Conservation (phyloP, 768 basidiomycete genomes). For the Mycena belliarum region DNA sequence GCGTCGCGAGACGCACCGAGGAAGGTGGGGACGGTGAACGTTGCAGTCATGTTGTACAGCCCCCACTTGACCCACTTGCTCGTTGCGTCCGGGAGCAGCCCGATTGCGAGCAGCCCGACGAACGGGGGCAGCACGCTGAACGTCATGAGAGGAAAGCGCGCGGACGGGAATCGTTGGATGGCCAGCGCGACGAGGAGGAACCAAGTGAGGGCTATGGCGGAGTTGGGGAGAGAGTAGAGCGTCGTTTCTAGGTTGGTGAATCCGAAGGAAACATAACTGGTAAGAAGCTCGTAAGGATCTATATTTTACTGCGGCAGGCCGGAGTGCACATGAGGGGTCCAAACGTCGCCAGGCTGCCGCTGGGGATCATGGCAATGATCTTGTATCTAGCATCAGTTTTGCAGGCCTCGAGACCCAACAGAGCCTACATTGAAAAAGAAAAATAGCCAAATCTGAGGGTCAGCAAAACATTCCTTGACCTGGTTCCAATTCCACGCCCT, state of each 20-base stretch:
- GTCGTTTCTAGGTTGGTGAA: constrained; percentile 10
- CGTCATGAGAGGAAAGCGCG: constrained; percentile 3
- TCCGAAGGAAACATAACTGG: constrained; percentile 8
- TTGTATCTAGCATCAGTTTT: neutral
- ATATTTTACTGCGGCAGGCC: too few species aligned
- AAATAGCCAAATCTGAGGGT: constrained; percentile 12
- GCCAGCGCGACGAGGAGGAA: neutral
- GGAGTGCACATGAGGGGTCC: constrained; percentile 7
- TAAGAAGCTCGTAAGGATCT: neutral
- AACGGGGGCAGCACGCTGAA: constrained; percentile 10
- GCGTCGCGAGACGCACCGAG: neutral
- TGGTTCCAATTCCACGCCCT: constrained; percentile 12
- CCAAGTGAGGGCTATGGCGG: constrained; percentile 1
- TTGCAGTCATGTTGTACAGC: constrained; percentile 5
- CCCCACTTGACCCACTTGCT: constrained; percentile 13
- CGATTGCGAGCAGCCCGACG: constrained; percentile 8
- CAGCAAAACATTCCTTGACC: constrained; percentile 4
- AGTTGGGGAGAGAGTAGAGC: constrained; percentile 7
- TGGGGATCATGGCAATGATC: constrained; percentile 10
- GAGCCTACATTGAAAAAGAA: constrained; percentile 3
- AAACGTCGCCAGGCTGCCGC: constrained; percentile 7
- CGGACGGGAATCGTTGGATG: constrained; percentile 1
- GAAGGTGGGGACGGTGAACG: constrained; percentile 8
- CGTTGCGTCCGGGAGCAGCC: neutral
- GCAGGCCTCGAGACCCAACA: neutral